These are phyloP conservation scores for Aspergillus hancockii DNA, from an alignment of 495 filamentous ascomycete species.

Conservation along the genomic window DNA sequence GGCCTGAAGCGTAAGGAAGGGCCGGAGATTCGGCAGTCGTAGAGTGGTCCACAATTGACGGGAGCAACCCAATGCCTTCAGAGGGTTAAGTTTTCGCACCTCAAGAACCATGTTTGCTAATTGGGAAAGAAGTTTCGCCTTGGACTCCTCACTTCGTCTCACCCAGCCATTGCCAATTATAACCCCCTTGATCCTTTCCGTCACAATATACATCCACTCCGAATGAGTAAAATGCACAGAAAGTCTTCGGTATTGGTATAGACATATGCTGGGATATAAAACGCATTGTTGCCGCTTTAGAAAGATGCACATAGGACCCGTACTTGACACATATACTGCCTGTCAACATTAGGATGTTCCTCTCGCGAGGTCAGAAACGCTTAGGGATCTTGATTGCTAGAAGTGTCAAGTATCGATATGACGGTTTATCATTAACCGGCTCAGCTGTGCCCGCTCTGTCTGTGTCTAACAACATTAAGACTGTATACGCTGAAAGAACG, in stretches of 20 bases:
- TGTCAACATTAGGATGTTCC: constrained; percentile 37
- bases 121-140: constrained; percentile 45
- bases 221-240: constrained; percentile 47
- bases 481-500: too few relatives aligned
- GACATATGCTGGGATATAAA: constrained; percentile 49
- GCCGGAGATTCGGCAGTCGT: constrained; percentile 39
- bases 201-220: constrained; percentile 49
- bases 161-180: constrained; percentile 37
- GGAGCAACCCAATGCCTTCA: constrained; percentile 33
- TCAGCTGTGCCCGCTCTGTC: too few relatives aligned
- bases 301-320: constrained; percentile 33
- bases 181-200: constrained; percentile 51
- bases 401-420: constrained; percentile 28
- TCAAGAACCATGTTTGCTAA: constrained; percentile 40
- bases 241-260: constrained; percentile 53
- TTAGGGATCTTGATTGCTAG: constrained; percentile 27
- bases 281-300: constrained; percentile 51
- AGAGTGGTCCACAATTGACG: constrained; percentile 43
- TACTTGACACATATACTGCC: constrained; percentile 43
- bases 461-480: too few relatives aligned
- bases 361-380: constrained; percentile 25
- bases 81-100: constrained; percentile 40
- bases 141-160: constrained; percentile 36
- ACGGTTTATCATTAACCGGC: constrained; percentile 21
- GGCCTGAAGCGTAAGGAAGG: constrained; percentile 38